A percentile compares a stretch with the other conserved stretches of the same genome.
Conservation (phyloP, 768 basidiomycete species). For the Podaxis mareebaensis region DNA sequence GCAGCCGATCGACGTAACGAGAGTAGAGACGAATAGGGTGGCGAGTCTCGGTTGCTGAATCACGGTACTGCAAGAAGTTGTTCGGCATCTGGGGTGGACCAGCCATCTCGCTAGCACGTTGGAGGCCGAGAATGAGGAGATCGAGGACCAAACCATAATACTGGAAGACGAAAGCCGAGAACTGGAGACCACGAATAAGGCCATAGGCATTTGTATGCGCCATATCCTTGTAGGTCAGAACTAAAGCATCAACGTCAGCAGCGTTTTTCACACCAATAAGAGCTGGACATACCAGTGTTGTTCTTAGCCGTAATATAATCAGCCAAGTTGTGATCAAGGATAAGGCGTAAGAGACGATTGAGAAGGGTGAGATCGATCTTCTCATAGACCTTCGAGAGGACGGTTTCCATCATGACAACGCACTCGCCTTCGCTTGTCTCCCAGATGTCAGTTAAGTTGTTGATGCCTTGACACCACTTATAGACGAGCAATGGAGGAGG, state of each 20-base stretch:
- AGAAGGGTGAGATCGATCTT: slow-evolving; percentile 97
- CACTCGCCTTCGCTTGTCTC: slow-evolving; percentile 98
- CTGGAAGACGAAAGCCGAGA: slow-evolving; percentile 99
- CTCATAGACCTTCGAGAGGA: slow-evolving; percentile 96
- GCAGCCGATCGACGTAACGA: slow-evolving; percentile 92
- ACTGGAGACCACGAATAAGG: slow-evolving; percentile 95
- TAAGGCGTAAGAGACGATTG: slow-evolving; percentile 92
- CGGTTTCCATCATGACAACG: slow-evolving; percentile 98
- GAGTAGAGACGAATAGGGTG: slow-evolving; percentile 99
- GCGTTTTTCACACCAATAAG: not conserved
- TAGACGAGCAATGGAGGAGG: slow-evolving; percentile 96
- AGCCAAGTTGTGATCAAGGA: slow-evolving; percentile 97
- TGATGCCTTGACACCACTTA: slow-evolving; percentile 99
- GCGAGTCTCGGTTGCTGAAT: slow-evolving; percentile 91
- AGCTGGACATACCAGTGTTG: slow-evolving; percentile 64
- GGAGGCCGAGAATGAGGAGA: slow-evolving; percentile 93
- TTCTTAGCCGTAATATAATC: slow-evolving; percentile 99
- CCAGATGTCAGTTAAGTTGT: slow-evolving; percentile 98
- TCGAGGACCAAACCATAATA: slow-evolving; percentile 97
- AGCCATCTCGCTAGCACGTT: slow-evolving; percentile 98
- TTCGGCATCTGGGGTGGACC: slow-evolving; percentile 97
- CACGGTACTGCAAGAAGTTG: slow-evolving; percentile 97
- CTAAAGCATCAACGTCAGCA: slow-evolving; percentile 14
- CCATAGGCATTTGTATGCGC: slow-evolving; percentile 97
- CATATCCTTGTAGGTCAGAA: slow-evolving; percentile 60